Conservation (phyloP, 75 land plant species). For the Selaginella moellendorffii region DNA sequence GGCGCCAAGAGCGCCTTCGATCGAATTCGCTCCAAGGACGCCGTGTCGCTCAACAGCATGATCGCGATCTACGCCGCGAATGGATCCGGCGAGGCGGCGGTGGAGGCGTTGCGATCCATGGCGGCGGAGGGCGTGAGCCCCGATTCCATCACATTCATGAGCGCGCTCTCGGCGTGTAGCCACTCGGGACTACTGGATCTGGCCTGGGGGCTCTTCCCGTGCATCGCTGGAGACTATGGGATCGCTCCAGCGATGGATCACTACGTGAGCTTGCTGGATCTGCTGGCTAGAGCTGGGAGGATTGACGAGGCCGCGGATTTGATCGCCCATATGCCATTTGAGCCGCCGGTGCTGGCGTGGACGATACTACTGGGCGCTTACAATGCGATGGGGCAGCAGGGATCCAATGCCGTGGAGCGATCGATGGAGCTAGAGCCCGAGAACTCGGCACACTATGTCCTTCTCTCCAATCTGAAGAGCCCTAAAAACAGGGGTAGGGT, state of each 20-base stretch:
- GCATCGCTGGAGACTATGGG: not conserved
- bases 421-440: not conserved
- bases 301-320: not conserved
- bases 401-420: not conserved
- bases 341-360: not conserved
- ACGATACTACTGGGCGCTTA: not conserved
- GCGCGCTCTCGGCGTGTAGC: not conserved
- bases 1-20: not conserved
- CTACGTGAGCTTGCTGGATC: not conserved
- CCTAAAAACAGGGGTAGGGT: not conserved
- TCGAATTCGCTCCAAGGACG: not conserved
- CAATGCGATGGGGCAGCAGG: not conserved
- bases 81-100: not conserved
- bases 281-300: not conserved
- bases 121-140: not conserved
- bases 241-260: not conserved
- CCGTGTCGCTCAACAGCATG: not conserved
- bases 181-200: not conserved
- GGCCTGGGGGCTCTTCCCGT: not conserved
- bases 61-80: not conserved
- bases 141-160: not conserved
- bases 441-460: not conserved
- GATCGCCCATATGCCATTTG: not conserved
- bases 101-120: not conserved
- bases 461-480: too few species aligned